A percentile compares a stretch with the other conserved stretches of the same genome.
phyloP scores from a whole-genome alignment of 192 early-diverging fungal genomes.

The Podila epigama region DNA sequence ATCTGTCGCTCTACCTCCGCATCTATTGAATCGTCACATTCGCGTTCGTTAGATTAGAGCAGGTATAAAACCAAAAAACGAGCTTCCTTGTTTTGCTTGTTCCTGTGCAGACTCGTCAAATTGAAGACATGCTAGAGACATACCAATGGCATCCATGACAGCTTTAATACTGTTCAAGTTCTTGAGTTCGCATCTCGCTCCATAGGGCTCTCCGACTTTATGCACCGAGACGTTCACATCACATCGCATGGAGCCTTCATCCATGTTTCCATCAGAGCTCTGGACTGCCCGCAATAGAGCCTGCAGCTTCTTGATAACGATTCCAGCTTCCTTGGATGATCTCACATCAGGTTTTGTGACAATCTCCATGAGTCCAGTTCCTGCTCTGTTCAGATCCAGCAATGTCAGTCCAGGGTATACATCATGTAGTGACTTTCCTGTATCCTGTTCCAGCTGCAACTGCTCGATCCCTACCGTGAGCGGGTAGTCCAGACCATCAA shows the following conservation, averaged over 20 bases:
- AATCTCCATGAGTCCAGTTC: conserved; percentile 89
- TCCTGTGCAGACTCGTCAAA: no score
- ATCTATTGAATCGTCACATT: conserved; percentile 51
- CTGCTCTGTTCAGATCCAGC: conserved; percentile 88
- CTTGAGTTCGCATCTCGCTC: conserved; percentile 79
- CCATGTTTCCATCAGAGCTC: conserved; percentile 83
- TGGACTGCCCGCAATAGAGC: conserved; percentile 71
- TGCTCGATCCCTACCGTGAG: conserved; percentile 76
- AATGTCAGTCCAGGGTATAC: conserved; percentile 66
- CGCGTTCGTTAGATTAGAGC: not conserved
- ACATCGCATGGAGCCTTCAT: conserved; percentile 90
- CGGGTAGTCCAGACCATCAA: conserved; percentile 66
- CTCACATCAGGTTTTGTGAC: conserved; percentile 87
- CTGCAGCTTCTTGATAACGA: conserved; percentile 83
- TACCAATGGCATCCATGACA: conserved; percentile 73
- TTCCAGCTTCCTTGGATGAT: conserved; percentile 75
- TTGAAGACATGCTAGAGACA: not conserved
- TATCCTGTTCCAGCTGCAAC: conserved; percentile 93
- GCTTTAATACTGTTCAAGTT: conserved; percentile 81
- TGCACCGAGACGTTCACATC: conserved; percentile 95
- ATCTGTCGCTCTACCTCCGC: conserved; percentile 87
- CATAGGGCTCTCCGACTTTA: conserved; percentile 57
- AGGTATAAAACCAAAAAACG: not conserved
- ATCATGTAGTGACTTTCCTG: conserved; percentile 82
- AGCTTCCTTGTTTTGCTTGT: not conserved